Percentiles rank a stretch among this genome's conserved stretches.
phyloP scores from a whole-genome alignment of 169 alveolate species.

The Amoebophrya sp. region DNA sequence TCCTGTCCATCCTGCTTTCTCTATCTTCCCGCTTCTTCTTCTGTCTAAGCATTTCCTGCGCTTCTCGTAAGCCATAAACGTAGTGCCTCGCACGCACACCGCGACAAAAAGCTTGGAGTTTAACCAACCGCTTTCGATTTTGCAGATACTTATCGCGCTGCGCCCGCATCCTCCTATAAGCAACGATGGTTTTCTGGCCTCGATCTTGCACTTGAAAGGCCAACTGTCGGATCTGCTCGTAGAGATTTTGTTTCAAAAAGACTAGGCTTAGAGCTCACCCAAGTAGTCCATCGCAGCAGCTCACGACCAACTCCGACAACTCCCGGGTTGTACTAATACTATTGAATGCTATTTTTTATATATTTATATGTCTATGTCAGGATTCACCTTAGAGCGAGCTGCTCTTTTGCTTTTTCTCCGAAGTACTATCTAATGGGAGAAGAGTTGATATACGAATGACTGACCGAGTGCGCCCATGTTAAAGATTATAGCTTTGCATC shows the following conservation, averaged over 20 bases:
- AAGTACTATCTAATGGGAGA: too few species aligned
- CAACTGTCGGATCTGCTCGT: slow-evolving; percentile 22
- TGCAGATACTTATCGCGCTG: not conserved
- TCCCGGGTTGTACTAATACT: too few species aligned
- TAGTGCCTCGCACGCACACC: not conserved
- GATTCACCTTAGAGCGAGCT: too few species aligned
- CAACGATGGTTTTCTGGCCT: not conserved
- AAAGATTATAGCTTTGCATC: too few species aligned
- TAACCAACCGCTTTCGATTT: not conserved
- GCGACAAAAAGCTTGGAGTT: not conserved
- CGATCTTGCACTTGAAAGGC: not conserved
- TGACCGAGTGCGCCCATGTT: too few species aligned
- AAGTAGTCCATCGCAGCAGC: too few species aligned
- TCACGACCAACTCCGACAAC: too few species aligned
- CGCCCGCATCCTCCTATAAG: not conserved
- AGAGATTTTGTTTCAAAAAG: not conserved
- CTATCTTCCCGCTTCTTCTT: not conserved
- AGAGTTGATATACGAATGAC: too few species aligned
- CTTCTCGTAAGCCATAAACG: not conserved
- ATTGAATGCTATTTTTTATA: too few species aligned
- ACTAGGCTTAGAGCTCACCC: too few species aligned
- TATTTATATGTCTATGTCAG: too few species aligned
- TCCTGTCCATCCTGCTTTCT: not conserved
- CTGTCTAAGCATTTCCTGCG: not conserved
- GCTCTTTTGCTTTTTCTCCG: too few species aligned